phyloP scores from a whole-genome alignment of 345 rosid species.

The Murraya paniculata region DNA sequence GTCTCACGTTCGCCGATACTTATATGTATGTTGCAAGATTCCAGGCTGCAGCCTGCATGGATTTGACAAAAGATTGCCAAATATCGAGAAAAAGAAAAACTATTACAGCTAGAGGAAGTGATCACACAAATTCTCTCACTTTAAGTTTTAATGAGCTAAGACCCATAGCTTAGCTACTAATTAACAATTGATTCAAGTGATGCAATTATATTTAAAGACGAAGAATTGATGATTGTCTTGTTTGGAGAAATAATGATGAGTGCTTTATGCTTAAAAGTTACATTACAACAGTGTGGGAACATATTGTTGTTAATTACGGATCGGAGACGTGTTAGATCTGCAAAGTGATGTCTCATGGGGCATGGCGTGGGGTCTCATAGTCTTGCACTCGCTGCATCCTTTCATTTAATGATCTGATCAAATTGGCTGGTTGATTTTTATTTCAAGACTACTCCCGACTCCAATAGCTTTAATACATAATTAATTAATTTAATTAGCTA shows the following conservation, averaged over 20 bases:
- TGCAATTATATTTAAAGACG: too few relatives aligned
- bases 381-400: too few relatives aligned
- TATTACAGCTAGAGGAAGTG: background rate
- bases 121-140: background rate
- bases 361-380: too few relatives aligned
- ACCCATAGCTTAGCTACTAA: too few relatives aligned
- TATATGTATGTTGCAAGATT: background rate
- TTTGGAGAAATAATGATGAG: conserved; percentile 12
- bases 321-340: conserved; percentile 26
- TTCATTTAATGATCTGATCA: background rate
- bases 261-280: background rate
- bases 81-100: background rate
- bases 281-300: background rate
- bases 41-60: background rate
- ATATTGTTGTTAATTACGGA: background rate
- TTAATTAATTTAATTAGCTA: too few relatives aligned
- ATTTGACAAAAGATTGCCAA: conserved; percentile 7
- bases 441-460: too few relatives aligned
- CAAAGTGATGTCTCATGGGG: background rate
- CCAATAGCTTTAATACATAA: too few relatives aligned
- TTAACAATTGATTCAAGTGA: too few relatives aligned
- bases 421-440: background rate
- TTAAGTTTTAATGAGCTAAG: background rate
- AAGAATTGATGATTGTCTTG: background rate
- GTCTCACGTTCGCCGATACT: background rate